Evolutionary conservation across 768 basidiomycete species (phyloP).

Genomic region (Psilocybe subaeruginosa): DNA sequence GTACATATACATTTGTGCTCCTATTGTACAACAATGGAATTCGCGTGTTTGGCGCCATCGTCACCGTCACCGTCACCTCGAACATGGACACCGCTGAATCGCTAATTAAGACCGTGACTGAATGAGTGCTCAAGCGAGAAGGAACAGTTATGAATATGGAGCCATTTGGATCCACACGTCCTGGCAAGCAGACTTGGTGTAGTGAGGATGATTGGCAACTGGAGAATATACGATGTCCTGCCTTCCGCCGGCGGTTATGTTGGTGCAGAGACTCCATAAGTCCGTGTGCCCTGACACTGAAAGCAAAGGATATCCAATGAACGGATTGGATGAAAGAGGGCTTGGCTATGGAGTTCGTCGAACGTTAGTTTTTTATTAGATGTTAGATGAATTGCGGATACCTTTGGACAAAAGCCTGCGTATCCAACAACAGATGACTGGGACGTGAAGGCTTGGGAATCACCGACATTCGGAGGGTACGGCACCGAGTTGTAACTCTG

Average conservation of each 20-base stretch:
- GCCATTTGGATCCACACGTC: slow-evolving; percentile 10
- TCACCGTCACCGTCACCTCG: too few relatives aligned
- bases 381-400: background rate
- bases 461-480: slow-evolving; percentile 14
- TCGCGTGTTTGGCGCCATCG: slow-evolving; percentile 17
- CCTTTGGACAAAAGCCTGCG: slow-evolving; percentile 22
- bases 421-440: slow-evolving; percentile 16
- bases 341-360: slow-evolving; percentile 15
- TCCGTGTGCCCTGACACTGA: slow-evolving; percentile 19
- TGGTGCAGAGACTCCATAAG: slow-evolving; percentile 28
- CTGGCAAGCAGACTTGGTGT: slow-evolving; percentile 18
- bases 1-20: slow-evolving; percentile 6
- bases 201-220: slow-evolving; percentile 26
- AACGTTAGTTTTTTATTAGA: background rate
- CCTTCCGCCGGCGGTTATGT: slow-evolving; percentile 23
- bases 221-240: slow-evolving; percentile 31
- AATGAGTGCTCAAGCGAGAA: too few relatives aligned
- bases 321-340: slow-evolving; percentile 19
- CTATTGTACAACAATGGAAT: slow-evolving; percentile 13
- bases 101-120: too few relatives aligned
- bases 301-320: slow-evolving; percentile 23
- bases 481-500: slow-evolving; percentile 13
- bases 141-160: background rate
- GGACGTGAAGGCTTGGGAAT: slow-evolving; percentile 22
- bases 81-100: too few relatives aligned